Evolutionary conservation across 805 yeast species (phyloP).

Genomic region (Torulaspora gathmanii): DNA sequence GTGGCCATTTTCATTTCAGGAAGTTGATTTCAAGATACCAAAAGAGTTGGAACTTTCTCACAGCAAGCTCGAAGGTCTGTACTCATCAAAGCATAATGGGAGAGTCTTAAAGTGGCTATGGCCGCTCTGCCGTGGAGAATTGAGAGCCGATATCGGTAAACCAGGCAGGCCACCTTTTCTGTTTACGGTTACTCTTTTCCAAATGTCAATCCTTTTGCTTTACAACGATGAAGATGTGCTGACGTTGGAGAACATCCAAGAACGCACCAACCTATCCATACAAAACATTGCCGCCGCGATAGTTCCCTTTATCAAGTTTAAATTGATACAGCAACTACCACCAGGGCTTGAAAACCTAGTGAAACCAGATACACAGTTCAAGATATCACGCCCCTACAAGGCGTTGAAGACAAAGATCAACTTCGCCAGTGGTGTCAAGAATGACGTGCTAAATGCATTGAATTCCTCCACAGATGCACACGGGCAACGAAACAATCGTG

Average conservation of each 20-base stretch:
- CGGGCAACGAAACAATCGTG: conserved; percentile 40
- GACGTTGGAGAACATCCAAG: conserved; percentile 55
- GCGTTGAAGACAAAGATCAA: conserved; percentile 81
- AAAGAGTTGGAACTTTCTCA: conserved; percentile 58
- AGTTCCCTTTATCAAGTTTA: conserved; percentile 72
- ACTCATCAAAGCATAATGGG: conserved; percentile 73
- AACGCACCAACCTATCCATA: conserved; percentile 61
- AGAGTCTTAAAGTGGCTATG: conserved; percentile 93
- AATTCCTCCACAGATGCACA: conserved; percentile 13
- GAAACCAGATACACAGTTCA: conserved; percentile 54
- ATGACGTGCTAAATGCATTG: conserved; percentile 30
- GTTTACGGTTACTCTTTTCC: conserved; percentile 79
- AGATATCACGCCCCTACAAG: conserved; percentile 75
- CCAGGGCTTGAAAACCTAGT: conserved; percentile 51
- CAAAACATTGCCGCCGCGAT: conserved; percentile 72
- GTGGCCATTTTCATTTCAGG: conserved; percentile 65
- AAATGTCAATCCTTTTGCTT: conserved; percentile 80
- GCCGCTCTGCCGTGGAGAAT: conserved; percentile 89
- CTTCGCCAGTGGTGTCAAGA: conserved; percentile 56
- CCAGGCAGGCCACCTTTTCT: conserved; percentile 76
- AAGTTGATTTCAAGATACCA: conserved; percentile 57
- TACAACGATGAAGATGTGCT: conserved; percentile 54
- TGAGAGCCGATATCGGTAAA: conserved; percentile 77
- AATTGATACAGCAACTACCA: conserved; percentile 64
- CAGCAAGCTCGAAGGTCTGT: conserved; percentile 62